Conservation (phyloP, 2,329 filamentous ascomycete species). For the Xylaria sp. region DNA sequence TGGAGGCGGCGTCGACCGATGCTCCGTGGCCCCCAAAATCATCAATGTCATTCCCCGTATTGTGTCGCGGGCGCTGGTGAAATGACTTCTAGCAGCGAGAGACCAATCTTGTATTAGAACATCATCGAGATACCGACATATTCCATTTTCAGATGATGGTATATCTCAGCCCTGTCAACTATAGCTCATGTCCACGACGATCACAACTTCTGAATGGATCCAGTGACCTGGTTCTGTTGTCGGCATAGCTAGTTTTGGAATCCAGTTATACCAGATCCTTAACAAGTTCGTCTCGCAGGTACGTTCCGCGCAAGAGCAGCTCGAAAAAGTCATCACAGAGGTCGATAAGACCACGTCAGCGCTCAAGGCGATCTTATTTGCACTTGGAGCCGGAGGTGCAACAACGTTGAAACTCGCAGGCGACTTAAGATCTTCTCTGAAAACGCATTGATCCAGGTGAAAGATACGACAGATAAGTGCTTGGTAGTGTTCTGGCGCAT, state of each 20-base stretch:
- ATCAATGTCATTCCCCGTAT: background rate
- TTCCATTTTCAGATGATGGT: background rate
- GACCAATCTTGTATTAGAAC: background rate
- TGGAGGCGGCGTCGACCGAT: background rate
- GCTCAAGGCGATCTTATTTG: background rate
- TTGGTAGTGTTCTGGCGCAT: conserved; percentile 19
- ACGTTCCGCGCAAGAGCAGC: conserved; percentile 1
- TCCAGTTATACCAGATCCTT: conserved; percentile 17
- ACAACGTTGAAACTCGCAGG: background rate
- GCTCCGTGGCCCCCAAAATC: conserved; percentile 14
- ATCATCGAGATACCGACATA: background rate
- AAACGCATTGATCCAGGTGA: conserved; percentile 3
- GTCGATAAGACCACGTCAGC: background rate
- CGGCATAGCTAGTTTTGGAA: conserved; percentile 15
- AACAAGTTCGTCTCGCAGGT: background rate
- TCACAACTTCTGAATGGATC: conserved; percentile 19
- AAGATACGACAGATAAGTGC: conserved; percentile 8
- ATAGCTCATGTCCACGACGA: background rate
- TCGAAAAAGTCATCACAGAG: background rate
- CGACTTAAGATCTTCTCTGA: background rate
- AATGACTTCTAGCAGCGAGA: background rate
- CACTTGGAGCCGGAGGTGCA: background rate
- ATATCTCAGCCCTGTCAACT: background rate
- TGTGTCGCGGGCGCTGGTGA: background rate
- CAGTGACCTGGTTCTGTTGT: conserved; percentile 20